These are phyloP conservation scores for Ilex asprella DNA, from an alignment of 257 asterid genomes.

Conservation along the genomic window DNA sequence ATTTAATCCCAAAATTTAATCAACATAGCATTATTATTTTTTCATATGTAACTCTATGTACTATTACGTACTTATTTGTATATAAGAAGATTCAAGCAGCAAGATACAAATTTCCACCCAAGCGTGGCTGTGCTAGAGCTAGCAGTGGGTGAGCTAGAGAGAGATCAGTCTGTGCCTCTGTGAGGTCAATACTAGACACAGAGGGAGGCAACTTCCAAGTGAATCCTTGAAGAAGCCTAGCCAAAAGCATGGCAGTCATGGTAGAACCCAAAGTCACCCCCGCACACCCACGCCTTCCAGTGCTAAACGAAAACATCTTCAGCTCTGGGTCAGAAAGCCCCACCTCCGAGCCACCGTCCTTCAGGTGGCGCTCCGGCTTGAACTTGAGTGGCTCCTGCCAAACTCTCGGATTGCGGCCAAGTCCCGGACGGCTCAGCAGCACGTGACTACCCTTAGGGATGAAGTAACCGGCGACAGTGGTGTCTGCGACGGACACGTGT, in stretches of 20 bases:
- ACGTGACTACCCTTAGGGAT: slow-evolving; percentile 29
- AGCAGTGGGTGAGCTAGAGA: slow-evolving; percentile 1
- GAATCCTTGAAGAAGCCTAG: slow-evolving; percentile 11
- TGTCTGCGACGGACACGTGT: slow-evolving; percentile 8
- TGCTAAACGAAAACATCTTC: slow-evolving; percentile 20
- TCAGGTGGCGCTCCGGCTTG: slow-evolving; percentile 26
- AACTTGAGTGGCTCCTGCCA: slow-evolving; percentile 21
- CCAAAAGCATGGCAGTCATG: slow-evolving; percentile 6
- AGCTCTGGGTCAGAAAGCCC: slow-evolving; percentile 11
- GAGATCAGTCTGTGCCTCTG: background rate
- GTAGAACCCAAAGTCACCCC: slow-evolving; percentile 5
- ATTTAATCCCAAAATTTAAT: too few species aligned
- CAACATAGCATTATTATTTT: too few species aligned
- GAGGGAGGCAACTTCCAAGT: background rate
- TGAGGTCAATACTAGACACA: background rate
- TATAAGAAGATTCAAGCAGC: background rate
- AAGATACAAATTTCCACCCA: background rate
- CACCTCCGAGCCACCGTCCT: background rate
- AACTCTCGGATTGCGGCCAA: slow-evolving; percentile 29
- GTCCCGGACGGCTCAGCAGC: slow-evolving; percentile 20
- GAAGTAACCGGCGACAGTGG: slow-evolving; percentile 16
- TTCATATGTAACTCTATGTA: too few species aligned
- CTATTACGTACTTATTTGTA: too few species aligned
- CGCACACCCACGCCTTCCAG: slow-evolving; percentile 22
- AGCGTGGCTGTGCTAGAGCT: background rate